Conservation (phyloP, 495 filamentous ascomycete genomes). For the Sordaria brevicollis region DNA sequence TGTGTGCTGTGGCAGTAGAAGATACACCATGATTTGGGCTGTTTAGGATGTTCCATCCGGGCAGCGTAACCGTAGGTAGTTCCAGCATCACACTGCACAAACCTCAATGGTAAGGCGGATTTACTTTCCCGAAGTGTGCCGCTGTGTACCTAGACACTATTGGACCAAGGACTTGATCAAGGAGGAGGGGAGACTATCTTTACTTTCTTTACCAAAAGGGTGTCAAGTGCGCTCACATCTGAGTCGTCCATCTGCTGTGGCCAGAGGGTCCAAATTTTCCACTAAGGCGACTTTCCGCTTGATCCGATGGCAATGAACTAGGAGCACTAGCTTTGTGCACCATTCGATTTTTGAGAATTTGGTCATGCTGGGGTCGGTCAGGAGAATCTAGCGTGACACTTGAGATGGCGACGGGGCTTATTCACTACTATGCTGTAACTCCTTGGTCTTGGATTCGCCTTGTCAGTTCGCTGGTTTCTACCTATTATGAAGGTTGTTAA, state of each 20-base stretch:
- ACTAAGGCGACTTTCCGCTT: background rate
- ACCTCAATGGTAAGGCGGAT: background rate
- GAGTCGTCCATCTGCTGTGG: background rate
- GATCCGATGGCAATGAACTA: background rate
- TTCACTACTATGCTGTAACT: background rate
- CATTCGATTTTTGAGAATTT: background rate
- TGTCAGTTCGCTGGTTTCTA: background rate
- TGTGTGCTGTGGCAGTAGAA: background rate
- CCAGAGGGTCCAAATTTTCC: background rate
- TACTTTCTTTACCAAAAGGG: background rate
- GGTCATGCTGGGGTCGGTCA: background rate
- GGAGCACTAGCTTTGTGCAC: background rate
- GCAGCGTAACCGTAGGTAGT: background rate
- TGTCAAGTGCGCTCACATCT: background rate
- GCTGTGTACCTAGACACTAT: background rate
- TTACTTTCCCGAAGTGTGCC: background rate
- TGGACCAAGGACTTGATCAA: background rate
- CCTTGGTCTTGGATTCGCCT: background rate
- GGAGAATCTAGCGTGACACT: background rate
- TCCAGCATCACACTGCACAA: background rate
- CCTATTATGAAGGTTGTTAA: background rate
- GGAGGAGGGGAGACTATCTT: too few relatives aligned
- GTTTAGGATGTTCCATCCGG: background rate
- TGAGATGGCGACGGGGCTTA: background rate
- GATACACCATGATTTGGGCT: background rate